phyloP scores from a whole-genome alignment of 768 basidiomycete species.

The Pleurotus giganteus region DNA sequence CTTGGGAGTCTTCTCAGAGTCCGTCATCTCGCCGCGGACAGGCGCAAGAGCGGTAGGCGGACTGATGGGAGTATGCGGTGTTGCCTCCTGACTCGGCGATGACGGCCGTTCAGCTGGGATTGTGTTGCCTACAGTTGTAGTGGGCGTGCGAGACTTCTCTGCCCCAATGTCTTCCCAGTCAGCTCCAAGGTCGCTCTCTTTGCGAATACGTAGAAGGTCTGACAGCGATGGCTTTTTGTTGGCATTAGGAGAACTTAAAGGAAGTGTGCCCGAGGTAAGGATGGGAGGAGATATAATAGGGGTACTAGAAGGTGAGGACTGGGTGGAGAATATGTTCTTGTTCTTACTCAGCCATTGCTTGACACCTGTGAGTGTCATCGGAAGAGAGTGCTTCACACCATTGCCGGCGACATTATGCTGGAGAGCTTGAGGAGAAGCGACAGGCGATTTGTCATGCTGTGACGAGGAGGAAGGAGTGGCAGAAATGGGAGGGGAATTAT shows the following conservation, averaged over 20 bases:
- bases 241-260: conserved; percentile 24
- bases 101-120: conserved; percentile 16
- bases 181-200: conserved; percentile 46
- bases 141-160: conserved; percentile 29
- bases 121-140: conserved; percentile 41
- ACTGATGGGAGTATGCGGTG: conserved; percentile 2
- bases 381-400: conserved; percentile 43
- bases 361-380: conserved; percentile 75
- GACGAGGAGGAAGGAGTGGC: conserved; percentile 45
- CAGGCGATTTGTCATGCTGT: conserved; percentile 46
- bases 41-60: conserved; percentile 12
- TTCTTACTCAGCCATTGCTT: conserved; percentile 75
- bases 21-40: conserved; percentile 22
- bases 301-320: conserved; percentile 35
- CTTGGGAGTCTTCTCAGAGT: conserved; percentile 41
- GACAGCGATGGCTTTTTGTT: conserved; percentile 67
- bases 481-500: conserved; percentile 40
- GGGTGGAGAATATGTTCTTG: conserved; percentile 53
- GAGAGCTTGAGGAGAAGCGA: conserved; percentile 34
- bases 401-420: conserved; percentile 35
- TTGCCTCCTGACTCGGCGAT: conserved; percentile 14
- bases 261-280: conserved; percentile 18
- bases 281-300: conserved; percentile 29
- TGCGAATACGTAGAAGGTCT: conserved; percentile 57
- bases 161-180: conserved; percentile 68